phyloP scores from a whole-genome alignment of 73 alveolate genomes.

The Diophrys appendiculata region DNA sequence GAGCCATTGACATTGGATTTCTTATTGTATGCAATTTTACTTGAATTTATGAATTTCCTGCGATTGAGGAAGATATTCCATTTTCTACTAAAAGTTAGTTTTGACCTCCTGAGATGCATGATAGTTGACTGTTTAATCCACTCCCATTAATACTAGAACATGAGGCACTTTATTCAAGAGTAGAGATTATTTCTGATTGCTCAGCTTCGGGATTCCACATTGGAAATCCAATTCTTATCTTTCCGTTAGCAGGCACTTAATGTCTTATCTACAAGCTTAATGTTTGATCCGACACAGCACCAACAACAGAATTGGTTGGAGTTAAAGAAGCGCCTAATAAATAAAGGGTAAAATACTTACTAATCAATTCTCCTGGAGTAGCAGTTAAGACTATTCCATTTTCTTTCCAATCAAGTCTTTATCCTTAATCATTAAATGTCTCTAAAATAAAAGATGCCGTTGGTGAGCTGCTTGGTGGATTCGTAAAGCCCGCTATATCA shows the following conservation, averaged over 20 bases:
- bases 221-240: background rate
- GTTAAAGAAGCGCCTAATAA: background rate
- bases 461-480: conserved; percentile 1
- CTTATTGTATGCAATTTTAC: background rate
- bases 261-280: background rate
- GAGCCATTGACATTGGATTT: conserved; percentile 8
- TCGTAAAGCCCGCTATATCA: background rate
- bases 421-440: background rate
- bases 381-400: background rate
- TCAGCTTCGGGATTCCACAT: background rate
- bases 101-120: background rate
- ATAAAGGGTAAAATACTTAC: no score
- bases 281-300: background rate
- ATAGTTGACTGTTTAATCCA: background rate
- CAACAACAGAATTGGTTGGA: background rate
- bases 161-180: background rate
- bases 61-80: background rate
- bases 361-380: conserved; percentile 1
- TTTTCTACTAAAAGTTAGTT: background rate
- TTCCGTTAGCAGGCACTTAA: background rate
- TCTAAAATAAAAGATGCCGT: conserved; percentile 2
- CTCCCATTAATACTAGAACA: background rate
- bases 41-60: background rate
- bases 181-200: background rate
- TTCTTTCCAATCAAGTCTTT: background rate